phyloP scores from a whole-genome alignment of 2,329 filamentous ascomycete genomes.

The Beauveria varroae region DNA sequence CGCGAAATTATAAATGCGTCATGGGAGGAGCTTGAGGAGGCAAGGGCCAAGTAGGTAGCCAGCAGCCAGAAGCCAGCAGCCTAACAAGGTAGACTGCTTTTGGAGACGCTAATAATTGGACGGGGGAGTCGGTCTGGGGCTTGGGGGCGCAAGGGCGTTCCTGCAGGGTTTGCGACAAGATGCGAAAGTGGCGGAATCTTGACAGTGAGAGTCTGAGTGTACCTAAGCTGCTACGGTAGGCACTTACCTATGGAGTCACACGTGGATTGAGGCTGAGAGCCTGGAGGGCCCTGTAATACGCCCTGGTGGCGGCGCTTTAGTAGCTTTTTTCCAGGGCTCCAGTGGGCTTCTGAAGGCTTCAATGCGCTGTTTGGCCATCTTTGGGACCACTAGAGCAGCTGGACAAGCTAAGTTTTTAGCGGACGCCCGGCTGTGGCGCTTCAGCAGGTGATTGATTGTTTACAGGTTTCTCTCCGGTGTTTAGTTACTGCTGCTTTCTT shows the following conservation, averaged over 20 bases:
- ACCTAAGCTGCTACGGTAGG: too few species aligned
- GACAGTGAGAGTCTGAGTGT: too few species aligned
- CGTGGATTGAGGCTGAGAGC: not conserved
- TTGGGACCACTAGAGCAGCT: not conserved
- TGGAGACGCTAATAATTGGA: not conserved
- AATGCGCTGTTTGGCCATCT: too few species aligned
- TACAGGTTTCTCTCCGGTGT: too few species aligned
- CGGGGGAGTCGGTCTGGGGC: not conserved
- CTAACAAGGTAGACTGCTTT: not conserved
- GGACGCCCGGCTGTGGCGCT: not conserved
- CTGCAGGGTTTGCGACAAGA: not conserved
- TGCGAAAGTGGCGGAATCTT: too few species aligned
- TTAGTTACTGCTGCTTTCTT: too few species aligned
- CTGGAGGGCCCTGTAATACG: too few species aligned
- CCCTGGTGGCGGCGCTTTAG: not conserved
- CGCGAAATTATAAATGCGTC: slow-evolving; percentile 4
- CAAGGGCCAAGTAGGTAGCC: not conserved
- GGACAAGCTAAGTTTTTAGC: not conserved
- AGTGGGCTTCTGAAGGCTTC: too few species aligned
- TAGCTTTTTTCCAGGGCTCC: not conserved
- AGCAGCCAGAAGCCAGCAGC: too few species aligned
- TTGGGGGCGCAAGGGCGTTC: not conserved
- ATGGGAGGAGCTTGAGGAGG: not conserved
- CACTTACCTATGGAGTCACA: too few species aligned
- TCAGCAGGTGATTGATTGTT: not conserved